phyloP scores from a whole-genome alignment of 192 early-diverging fungal genomes.

The Funneliformis geosporum region DNA sequence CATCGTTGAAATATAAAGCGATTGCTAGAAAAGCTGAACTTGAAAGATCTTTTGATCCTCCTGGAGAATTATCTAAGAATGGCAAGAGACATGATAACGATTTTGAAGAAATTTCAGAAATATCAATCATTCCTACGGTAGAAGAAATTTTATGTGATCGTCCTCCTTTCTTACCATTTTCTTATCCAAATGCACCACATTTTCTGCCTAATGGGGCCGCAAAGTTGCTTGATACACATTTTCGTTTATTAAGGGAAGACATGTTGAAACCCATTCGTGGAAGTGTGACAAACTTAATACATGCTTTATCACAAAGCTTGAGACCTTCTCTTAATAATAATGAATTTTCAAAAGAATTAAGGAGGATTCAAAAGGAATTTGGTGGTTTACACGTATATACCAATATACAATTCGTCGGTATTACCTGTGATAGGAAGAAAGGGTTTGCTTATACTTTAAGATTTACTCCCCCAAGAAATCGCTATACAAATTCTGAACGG shows the following conservation, averaged over 20 bases:
- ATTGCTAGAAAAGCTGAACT: too few relatives aligned
- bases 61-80: constrained; percentile 38
- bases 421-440: constrained; percentile 31
- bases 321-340: constrained; percentile 22
- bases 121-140: constrained; percentile 56
- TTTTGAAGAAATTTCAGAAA: constrained; percentile 40
- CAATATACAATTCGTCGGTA: constrained; percentile 38
- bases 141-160: constrained; percentile 47
- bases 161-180: constrained; percentile 49
- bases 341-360: neutral
- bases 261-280: constrained; percentile 47
- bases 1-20: too few relatives aligned
- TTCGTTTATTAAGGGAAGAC: constrained; percentile 62
- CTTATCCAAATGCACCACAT: constrained; percentile 40
- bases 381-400: constrained; percentile 44
- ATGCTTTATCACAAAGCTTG: constrained; percentile 4
- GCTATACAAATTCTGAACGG: neutral
- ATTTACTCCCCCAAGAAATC: constrained; percentile 30
- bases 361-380: neutral
- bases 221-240: constrained; percentile 58
- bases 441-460: constrained; percentile 31
- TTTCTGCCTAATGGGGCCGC: constrained; percentile 47
- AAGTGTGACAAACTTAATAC: constrained; percentile 48
- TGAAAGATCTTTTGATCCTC: too few relatives aligned
- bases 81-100: constrained; percentile 59